Percentiles rank a stretch among this genome's conserved stretches.
phyloP scores from a whole-genome alignment of 2,329 filamentous ascomycete species.

The Pseudogymnoascus sp. region DNA sequence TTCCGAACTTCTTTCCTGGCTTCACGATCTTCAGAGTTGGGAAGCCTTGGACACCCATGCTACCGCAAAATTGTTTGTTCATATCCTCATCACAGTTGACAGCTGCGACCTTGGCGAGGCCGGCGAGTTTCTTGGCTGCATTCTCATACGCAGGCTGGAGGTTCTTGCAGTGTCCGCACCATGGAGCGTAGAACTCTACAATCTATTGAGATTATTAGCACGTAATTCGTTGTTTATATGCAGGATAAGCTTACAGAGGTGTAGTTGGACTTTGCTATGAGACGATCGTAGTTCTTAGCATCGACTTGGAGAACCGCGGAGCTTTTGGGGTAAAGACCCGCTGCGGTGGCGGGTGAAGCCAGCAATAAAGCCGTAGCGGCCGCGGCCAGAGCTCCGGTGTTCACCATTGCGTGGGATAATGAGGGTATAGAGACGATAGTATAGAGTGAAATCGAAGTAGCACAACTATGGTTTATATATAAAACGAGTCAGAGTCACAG shows the following conservation, averaged over 20 bases:
- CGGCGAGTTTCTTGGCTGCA: conserved; percentile 79
- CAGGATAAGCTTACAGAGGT: conserved; percentile 60
- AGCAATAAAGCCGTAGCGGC: conserved; percentile 57
- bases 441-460: neutral
- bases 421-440: neutral
- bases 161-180: conserved; percentile 96
- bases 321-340: conserved; percentile 74
- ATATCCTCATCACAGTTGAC: conserved; percentile 89
- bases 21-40: conserved; percentile 91
- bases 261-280: conserved; percentile 84
- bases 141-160: conserved; percentile 95
- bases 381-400: conserved; percentile 43
- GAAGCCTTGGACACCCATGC: conserved; percentile 86
- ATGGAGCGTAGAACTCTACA: conserved; percentile 88
- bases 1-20: conserved; percentile 72
- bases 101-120: conserved; percentile 87
- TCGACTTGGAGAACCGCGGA: conserved; percentile 82
- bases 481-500: neutral
- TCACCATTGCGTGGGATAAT: conserved; percentile 41
- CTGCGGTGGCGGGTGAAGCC: conserved; percentile 55
- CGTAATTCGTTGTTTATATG: conserved; percentile 18
- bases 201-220: conserved; percentile 36
- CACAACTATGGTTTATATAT: conserved; percentile 9
- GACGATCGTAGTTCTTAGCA: conserved; percentile 66
- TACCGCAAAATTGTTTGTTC: conserved; percentile 81